Conservation (phyloP, 1,284 basidiomycete species). For the Kalmanozyma brasiliensis region DNA sequence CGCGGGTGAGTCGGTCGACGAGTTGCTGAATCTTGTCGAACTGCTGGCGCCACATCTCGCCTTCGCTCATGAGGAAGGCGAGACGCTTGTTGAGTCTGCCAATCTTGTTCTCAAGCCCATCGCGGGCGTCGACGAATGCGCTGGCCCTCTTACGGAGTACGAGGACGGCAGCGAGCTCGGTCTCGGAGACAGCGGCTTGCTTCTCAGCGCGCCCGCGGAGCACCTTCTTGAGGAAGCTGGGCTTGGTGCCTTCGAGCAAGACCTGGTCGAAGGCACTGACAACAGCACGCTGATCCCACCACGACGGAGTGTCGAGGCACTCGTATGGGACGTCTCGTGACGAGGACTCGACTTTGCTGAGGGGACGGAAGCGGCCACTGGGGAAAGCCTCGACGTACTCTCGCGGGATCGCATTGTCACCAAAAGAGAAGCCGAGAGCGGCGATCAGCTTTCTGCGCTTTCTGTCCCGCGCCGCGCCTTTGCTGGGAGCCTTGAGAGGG, state of each 20-base stretch:
- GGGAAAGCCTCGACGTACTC: constrained; percentile 97
- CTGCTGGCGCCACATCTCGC: constrained; percentile 86
- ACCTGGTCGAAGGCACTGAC: constrained; percentile 89
- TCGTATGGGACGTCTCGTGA: constrained; percentile 84
- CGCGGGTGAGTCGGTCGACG: constrained; percentile 83
- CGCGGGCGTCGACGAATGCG: constrained; percentile 84
- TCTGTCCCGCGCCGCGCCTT: constrained; percentile 83
- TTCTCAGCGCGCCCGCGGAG: constrained; percentile 48
- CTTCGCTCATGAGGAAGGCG: constrained; percentile 90
- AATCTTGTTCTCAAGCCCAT: constrained; percentile 80
- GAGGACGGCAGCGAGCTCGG: constrained; percentile 56
- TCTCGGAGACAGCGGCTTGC: constrained; percentile 48
- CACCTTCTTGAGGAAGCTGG: constrained; percentile 55
- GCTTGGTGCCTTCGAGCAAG: constrained; percentile 54
- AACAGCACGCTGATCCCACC: constrained; percentile 90
- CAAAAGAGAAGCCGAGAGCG: constrained; percentile 52
- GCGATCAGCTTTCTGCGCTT: constrained; percentile 76
- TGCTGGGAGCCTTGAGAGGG: constrained; percentile 81
- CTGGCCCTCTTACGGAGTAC: constrained; percentile 76
- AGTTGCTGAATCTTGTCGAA: constrained; percentile 89
- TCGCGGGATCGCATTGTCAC: constrained; percentile 65
- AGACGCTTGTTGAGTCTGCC: constrained; percentile 73
- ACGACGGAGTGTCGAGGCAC: constrained; percentile 83
- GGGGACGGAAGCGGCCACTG: constrained; percentile 74
- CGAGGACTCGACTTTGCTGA: constrained; percentile 77